Evolutionary conservation across 1,139 yeast species (phyloP).

Genomic region (Protomyces lactucae-debilis): DNA sequence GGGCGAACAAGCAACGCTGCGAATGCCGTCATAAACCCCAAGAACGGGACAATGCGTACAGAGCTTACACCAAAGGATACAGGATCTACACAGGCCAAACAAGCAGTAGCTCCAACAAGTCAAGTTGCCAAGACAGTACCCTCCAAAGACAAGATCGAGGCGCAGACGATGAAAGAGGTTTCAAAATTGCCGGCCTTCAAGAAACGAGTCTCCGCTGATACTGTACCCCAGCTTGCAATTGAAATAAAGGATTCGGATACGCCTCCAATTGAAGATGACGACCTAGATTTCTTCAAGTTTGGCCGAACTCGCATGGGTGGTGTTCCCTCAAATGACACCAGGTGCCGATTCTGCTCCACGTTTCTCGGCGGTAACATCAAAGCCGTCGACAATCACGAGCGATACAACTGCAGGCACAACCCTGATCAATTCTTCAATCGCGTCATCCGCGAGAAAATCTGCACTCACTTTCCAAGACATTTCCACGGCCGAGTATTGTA

Average conservation of each 20-base stretch:
- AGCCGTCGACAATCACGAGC: neutral
- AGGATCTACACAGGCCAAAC: neutral
- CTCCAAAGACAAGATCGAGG: neutral
- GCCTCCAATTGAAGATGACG: neutral
- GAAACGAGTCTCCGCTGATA: neutral
- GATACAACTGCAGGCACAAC: neutral
- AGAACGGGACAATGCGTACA: neutral
- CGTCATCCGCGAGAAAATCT: neutral
- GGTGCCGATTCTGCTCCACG: neutral
- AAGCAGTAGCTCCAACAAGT: no score
- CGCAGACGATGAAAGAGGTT: neutral
- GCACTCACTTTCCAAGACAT: neutral
- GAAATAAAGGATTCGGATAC: neutral
- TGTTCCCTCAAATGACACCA: neutral
- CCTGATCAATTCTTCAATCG: neutral
- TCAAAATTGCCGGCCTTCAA: neutral
- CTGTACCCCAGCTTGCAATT: neutral
- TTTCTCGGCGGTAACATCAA: neutral
- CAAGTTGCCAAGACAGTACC: neutral
- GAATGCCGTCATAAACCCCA: neutral
- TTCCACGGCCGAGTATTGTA: neutral
- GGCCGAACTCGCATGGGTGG: neutral
- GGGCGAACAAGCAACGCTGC: neutral
- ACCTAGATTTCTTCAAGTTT: neutral
- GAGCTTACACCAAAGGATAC: neutral